A percentile compares a stretch with the other conserved stretches of the same genome.
These are phyloP conservation scores for Eucalyptus sp. DNA, from an alignment of 345 rosid species.

Conservation along the genomic window DNA sequence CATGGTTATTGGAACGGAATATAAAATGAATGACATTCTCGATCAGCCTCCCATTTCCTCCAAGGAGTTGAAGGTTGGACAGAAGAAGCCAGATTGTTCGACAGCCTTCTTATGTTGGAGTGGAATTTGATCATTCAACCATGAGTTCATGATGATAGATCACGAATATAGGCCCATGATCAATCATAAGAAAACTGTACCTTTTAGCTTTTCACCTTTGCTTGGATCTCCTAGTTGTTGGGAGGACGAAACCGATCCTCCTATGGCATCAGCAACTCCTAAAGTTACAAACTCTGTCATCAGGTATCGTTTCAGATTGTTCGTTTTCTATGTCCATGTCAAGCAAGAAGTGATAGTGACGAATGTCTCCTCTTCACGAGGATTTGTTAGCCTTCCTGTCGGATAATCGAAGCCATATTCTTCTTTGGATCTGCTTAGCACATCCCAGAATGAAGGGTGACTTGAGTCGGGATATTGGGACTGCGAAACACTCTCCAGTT, in stretches of 20 bases:
- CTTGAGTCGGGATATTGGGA: slow-evolving; percentile 27
- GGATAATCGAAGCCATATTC: slow-evolving; percentile 45
- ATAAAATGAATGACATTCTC: too few relatives aligned
- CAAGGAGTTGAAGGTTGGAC: too few relatives aligned
- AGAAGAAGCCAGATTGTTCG: too few relatives aligned
- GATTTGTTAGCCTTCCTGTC: slow-evolving; percentile 40
- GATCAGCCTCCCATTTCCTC: too few relatives aligned
- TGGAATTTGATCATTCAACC: too few relatives aligned
- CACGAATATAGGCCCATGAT: neutral
- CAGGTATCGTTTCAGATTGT: neutral
- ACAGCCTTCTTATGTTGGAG: too few relatives aligned
- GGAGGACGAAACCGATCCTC: neutral
- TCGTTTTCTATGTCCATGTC: neutral
- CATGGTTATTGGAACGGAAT: too few relatives aligned
- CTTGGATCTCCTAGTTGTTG: neutral
- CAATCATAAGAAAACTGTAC: neutral
- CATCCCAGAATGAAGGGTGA: slow-evolving; percentile 23
- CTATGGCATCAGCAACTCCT: too few relatives aligned
- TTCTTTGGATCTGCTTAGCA: slow-evolving; percentile 35
- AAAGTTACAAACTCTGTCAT: neutral
- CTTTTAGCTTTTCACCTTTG: neutral
- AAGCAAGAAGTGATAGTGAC: slow-evolving; percentile 18
- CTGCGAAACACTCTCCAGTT: slow-evolving; percentile 13
- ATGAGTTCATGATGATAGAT: too few relatives aligned
- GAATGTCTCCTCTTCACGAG: slow-evolving; percentile 37